phyloP scores from a whole-genome alignment of 2,329 filamentous ascomycete species.

The Fusarium anthophilum region DNA sequence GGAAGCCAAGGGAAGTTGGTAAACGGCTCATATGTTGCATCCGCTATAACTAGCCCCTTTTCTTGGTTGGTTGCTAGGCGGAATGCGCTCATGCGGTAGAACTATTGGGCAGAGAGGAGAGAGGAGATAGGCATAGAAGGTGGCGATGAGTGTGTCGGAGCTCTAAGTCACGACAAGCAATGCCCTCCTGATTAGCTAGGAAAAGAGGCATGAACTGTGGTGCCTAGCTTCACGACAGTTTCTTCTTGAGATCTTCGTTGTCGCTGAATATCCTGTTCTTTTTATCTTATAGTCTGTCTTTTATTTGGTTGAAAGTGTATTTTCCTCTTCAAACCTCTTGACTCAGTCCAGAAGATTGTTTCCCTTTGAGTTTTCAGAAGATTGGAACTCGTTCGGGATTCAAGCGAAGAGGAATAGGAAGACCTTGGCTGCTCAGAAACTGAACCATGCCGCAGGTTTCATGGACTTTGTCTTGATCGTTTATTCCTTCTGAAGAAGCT shows the following conservation, averaged over 20 bases:
- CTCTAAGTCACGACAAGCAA: too few relatives aligned
- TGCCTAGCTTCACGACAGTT: not conserved
- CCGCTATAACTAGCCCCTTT: too few relatives aligned
- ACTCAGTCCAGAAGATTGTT: not conserved
- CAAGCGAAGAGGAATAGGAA: not conserved
- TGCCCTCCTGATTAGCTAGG: too few relatives aligned
- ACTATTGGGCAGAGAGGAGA: not conserved
- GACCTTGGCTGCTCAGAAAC: not conserved
- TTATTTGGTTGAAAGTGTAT: not conserved
- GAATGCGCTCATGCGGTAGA: not conserved
- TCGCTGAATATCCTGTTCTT: not conserved
- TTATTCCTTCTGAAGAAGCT: not conserved
- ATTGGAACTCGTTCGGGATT: not conserved
- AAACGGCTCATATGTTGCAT: too few relatives aligned
- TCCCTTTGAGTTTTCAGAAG: not conserved
- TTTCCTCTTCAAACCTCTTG: not conserved
- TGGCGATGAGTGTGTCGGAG: too few relatives aligned
- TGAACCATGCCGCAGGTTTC: not conserved
- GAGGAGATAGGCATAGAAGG: not conserved
- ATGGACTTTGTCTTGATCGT: not conserved
- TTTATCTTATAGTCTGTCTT: not conserved
- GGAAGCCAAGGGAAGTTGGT: too few relatives aligned
- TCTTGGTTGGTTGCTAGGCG: not conserved
- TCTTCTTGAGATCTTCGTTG: not conserved
- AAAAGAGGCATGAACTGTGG: too few relatives aligned